phyloP scores from a whole-genome alignment of 169 alveolate genomes.

The Plasmodium malariae region DNA sequence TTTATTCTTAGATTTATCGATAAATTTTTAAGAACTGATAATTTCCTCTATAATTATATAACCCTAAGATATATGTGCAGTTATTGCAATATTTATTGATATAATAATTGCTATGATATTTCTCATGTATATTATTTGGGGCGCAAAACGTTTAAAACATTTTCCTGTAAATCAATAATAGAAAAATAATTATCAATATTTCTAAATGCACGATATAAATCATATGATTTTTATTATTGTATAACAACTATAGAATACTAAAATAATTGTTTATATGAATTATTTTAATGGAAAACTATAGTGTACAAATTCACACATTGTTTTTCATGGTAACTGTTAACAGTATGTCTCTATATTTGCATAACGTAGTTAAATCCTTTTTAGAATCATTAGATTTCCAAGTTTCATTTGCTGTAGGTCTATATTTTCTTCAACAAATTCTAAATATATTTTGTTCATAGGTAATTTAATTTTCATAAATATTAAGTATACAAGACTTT shows the following conservation, averaged over 20 bases:
- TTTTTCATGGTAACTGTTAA: too few relatives aligned
- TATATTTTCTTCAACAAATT: background rate
- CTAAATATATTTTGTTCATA: background rate
- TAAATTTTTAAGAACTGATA: background rate
- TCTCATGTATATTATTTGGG: background rate
- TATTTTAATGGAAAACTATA: too few relatives aligned
- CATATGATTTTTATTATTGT: too few relatives aligned
- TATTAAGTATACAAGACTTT: too few relatives aligned
- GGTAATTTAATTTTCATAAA: background rate
- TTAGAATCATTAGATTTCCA: too few relatives aligned
- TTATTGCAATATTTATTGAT: background rate
- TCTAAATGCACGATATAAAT: background rate
- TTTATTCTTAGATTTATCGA: background rate
- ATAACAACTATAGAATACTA: background rate
- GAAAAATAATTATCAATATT: background rate
- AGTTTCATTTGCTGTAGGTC: background rate
- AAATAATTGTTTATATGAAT: background rate
- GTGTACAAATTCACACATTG: background rate
- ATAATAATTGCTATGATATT: background rate
- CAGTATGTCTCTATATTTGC: background rate
- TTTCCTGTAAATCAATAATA: slow-evolving; percentile 1
- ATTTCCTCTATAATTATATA: too few relatives aligned
- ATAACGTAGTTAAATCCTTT: background rate
- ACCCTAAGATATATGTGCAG: background rate
- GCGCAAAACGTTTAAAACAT: background rate